Conservation (phyloP, 495 filamentous ascomycete species). For the Hyaloscypha variabilis region DNA sequence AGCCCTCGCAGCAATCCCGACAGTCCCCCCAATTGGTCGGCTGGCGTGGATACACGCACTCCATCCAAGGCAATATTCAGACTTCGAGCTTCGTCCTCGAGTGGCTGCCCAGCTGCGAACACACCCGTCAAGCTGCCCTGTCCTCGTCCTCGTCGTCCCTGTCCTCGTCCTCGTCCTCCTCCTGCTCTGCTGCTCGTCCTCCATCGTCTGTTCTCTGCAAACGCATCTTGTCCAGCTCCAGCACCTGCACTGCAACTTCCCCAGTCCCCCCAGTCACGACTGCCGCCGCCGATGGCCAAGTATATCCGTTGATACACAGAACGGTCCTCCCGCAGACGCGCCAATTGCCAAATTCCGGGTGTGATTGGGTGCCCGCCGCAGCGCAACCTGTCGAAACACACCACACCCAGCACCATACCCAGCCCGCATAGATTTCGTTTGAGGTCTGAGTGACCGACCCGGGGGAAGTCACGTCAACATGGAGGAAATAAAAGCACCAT, state of each 20-base stretch:
- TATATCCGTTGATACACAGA: conserved; percentile 17
- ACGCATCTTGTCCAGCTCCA: neutral
- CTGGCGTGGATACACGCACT: neutral
- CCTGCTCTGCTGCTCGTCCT: neutral
- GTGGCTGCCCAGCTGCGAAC: neutral
- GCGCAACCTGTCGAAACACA: conserved; percentile 1
- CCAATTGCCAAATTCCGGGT: neutral
- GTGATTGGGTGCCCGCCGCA: conserved; percentile 4
- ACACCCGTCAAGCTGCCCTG: neutral
- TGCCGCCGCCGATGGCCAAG: conserved; percentile 8
- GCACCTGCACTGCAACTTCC: neutral
- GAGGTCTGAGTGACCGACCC: conserved; percentile 2
- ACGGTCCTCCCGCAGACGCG: conserved; percentile 14
- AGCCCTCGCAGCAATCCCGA: neutral
- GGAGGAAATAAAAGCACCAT: conserved; percentile 41
- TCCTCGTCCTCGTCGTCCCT: conserved; percentile 1
- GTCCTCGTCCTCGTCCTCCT: neutral
- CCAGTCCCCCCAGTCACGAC: neutral
- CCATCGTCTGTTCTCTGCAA: neutral
- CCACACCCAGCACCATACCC: neutral
- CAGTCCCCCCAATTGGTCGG: neutral
- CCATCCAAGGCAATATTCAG: conserved; percentile 3
- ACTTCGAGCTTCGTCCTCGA: neutral
- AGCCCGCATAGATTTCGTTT: conserved; percentile 13
- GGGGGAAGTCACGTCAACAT: conserved; percentile 19